Base-by-base conservation (phyloP, 2,329 filamentous ascomycete genomes). In the Diplodia seriata region DNA sequence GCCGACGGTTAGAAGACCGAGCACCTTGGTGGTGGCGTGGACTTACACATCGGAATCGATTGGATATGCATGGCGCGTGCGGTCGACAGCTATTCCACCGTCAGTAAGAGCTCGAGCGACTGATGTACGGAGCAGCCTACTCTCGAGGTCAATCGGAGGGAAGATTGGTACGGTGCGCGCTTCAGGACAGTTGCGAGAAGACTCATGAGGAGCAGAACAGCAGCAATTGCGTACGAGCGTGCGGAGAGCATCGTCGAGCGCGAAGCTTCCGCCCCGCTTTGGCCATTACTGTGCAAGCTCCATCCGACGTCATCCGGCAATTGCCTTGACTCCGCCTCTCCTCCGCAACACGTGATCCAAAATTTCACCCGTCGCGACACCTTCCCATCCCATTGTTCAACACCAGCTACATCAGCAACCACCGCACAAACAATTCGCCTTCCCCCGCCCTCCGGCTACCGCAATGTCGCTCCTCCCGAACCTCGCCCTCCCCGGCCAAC, bases 11-110 rank as follows among this genome's bases (percentile, higher is more conserved):
- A 68, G 53, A 57, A 36, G 53, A 31, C 12, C 26, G 40, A 54
- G 67, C 43, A 66, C 43, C 56, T 47, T 69, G 51, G 29, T 69
- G 61, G 50, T 57, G 51, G 47, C 7, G 29, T 72, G 74, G 70
- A 83, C 89, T 76, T 87, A 93, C 92, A 94, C 91, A 95, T 94
- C 68, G 91, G 91, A 81, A 95, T 94, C 73, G 91, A 91, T 81
- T 92, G 87, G 82, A 94, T 90, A 87, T 94, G 91, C 92, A 95
- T 95, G 72, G 82, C 81, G 81, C 85, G 85, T 70, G 73, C 66
- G 36, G 70, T 68, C 53, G 71, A 53, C 47, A 36, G 49, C 66
- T 67, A 67, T 7, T n/a, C 36, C 11, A 40, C 4, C 5, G 66
- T 67, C 49, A 67, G 56, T 15, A 7, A 9, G 18, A 54, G 50